Evolutionary conservation across 352 stramenopile genomes (phyloP).

Genomic region (Globisporangium solare): DNA sequence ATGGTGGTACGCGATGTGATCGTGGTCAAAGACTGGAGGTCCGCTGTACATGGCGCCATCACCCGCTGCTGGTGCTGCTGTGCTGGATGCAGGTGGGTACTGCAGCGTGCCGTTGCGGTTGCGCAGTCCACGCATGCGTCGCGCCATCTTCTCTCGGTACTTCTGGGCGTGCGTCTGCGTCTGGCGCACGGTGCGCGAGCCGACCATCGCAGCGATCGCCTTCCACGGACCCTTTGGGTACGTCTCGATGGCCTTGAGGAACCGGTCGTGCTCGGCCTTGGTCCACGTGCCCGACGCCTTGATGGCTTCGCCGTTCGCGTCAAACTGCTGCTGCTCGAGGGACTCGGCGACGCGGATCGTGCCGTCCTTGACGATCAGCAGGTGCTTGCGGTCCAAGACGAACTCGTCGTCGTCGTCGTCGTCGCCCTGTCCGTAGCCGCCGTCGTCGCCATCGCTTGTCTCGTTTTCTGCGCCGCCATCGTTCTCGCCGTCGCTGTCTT

Average conservation of each 20-base stretch:
- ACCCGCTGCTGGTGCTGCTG: neutral
- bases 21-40: conserved; percentile 1
- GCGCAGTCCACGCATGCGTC: conserved; percentile 18
- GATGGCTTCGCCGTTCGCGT: conserved; percentile 40
- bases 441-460: conserved; percentile 12
- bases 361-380: conserved; percentile 74
- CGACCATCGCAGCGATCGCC: conserved; percentile 20
- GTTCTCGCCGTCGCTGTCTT: conserved; percentile 1
- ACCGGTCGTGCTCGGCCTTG: conserved; percentile 18
- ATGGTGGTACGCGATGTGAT: conserved; percentile 7
- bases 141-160: conserved; percentile 18
- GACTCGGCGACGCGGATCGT: conserved; percentile 63
- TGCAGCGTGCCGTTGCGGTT: conserved; percentile 14
- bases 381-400: conserved; percentile 59
- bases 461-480: neutral
- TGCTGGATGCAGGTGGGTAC: conserved; percentile 4
- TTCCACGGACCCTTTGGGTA: conserved; percentile 23
- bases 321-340: conserved; percentile 45
- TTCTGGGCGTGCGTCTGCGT: conserved; percentile 22
- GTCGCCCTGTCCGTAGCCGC: neutral
- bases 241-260: conserved; percentile 20
- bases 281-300: conserved; percentile 21
- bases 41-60: neutral
- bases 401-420: conserved; percentile 31
- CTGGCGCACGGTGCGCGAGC: conserved; percentile 15